Evolutionary conservation across 2,329 filamentous ascomycete species (phyloP), one percentile per base, ranked within the genome.

Genomic region (Hypoxylon sp.): DNA sequence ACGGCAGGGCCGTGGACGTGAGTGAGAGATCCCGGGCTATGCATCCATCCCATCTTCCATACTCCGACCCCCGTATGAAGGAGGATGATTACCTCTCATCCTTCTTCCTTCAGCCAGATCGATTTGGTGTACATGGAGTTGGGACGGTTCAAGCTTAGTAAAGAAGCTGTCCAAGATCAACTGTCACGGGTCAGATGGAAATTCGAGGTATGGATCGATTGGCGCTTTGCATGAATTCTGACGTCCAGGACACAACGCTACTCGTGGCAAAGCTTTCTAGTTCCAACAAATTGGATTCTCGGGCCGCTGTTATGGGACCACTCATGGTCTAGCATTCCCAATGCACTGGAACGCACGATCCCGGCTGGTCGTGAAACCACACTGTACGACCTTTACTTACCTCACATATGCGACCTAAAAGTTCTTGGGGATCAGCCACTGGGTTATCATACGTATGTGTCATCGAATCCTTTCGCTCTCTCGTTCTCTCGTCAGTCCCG

Each of bases 321-420:
- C 62, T 68, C 36, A 46, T 58, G 55, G 65, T 68, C 50, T 55
- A 52, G 57, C 60, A 62, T 68, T 67, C 69, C 73, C 72, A 72
- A 68, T 56, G 70, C 66, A 60, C 70, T 72, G 73, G 73, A 72
- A 74, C 72, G 65, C 70, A 71, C 61, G 64, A 73, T 71, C 71
- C 72, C 64, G 70, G 70, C 48, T 64, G 61, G 57, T 61, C 64
- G 64, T 69, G 64, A 69, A 69, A 69, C 64, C 67, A 69, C 64
- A 69, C 64, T 61, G 67, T 69, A 65, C 57, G 56, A 61, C 60
- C 49, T 26, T 26, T 66, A 53, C 55, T n/a, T n/a, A n/a, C n/a
- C n/a, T n/a, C n/a, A n/a, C n/a, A n/a, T n/a, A n/a, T n/a, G n/a
- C n/a, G n/a, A n/a, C n/a, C n/a, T n/a, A n/a, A n/a, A n/a, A 46